Base-by-base conservation (phyloP, 2,329 filamentous ascomycete genomes). In the Dichotomopilus funicola region DNA sequence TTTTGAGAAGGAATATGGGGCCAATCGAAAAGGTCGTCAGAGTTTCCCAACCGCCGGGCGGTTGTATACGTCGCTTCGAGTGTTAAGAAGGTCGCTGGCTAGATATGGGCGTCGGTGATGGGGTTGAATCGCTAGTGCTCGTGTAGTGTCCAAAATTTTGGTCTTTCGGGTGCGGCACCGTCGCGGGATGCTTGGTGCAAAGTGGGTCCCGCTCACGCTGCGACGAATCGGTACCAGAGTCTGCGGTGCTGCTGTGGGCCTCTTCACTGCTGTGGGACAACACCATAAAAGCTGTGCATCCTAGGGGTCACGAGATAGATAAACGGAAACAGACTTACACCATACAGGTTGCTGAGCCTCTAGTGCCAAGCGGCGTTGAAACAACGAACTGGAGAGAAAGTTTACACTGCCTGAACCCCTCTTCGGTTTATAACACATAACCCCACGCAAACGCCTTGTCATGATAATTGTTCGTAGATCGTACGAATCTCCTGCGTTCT, bases 401-500 rank as follows among this genome's bases (percentile, higher is more conserved):
- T 27, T 54, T 36, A 49, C 9, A 49, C 19, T 37, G 8, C 6
- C 43, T 10, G 36, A n/a, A 11, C 45, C 35, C 13, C 2, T 49
- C 37, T 35, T 45, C 35, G 41, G 19, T 51, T 11, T 36, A 45
- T 35, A 13, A 33, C 47, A 35, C 46, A 40, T 34, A 13, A 33
- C 42, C 31, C 43, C 44, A n/a, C 12, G 13, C n/a, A 46, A 58
- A 58, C 56, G 52, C 56, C 56, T 46, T 49, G 49, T 48, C 36
- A 49, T 58, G 56, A 35, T 35, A 27, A 27, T 27, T 27, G 2
- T 27, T 27, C 19, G 19, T 27, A 27, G 19, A 27, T 27, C 19
- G 3, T 27, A 27, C 19, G 2, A 27, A 27, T 27, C 19, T 27
- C 19, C 19, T 27, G 19, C 19, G 19, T 27, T 27, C 19, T 3